Conservation (phyloP, 371 early-diverging fungal genomes). For the Massospora cicadina region DNA sequence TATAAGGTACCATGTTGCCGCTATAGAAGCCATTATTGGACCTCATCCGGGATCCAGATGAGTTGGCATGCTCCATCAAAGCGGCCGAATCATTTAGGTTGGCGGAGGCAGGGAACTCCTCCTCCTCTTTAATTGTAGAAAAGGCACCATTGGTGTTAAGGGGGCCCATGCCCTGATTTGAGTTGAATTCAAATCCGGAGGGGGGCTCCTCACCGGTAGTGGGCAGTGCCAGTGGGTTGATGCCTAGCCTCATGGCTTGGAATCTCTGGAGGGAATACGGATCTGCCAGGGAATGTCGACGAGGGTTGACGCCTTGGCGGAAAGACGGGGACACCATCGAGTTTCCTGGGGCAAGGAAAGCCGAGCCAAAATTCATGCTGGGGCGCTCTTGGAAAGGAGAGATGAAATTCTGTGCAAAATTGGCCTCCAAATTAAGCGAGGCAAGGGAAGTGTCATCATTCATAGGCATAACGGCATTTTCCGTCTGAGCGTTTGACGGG, state of each 20-base stretch:
- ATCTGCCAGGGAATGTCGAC: constrained; percentile 12
- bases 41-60: background rate
- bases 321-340: background rate
- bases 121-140: background rate
- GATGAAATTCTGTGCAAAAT: background rate
- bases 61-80: background rate
- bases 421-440: constrained; percentile 3
- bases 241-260: constrained; percentile 9
- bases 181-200: constrained; percentile 6
- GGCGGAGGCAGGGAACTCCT: background rate
- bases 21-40: background rate
- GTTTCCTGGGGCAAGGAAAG: constrained; percentile 1
- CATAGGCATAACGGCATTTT: background rate
- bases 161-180: background rate
- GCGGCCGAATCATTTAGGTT: background rate
- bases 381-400: constrained; percentile 2
- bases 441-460: constrained; percentile 1
- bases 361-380: constrained; percentile 6
- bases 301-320: background rate
- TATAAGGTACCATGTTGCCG: background rate
- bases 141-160: background rate
- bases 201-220: background rate
- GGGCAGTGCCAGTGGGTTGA: constrained; percentile 2
- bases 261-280: constrained; percentile 11
- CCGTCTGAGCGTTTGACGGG: background rate